These are phyloP conservation scores for Ophiosphaerella herpotricha DNA, from an alignment of 2,329 filamentous ascomycete species.

Conservation along the genomic window DNA sequence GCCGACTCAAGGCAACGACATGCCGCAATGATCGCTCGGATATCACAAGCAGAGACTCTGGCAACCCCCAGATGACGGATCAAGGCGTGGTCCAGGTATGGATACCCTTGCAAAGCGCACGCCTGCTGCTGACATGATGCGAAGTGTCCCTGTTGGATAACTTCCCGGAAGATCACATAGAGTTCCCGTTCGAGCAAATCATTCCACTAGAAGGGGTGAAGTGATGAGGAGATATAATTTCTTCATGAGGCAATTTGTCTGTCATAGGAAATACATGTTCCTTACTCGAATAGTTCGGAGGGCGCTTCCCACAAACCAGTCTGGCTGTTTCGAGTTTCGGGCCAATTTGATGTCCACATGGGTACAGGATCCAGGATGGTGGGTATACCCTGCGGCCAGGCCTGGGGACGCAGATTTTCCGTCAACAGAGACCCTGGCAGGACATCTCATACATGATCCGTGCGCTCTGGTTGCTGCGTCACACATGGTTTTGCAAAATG, in stretches of 20 bases:
- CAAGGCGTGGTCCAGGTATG: conserved; percentile 26
- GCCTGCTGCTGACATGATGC: conserved; percentile 30
- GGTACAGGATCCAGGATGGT: conserved; percentile 33
- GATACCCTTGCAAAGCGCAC: conserved; percentile 34
- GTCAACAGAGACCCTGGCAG: conserved; percentile 32
- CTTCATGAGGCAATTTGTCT: neutral
- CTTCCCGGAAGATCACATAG: conserved; percentile 44
- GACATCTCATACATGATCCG: conserved; percentile 24
- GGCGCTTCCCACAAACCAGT: neutral
- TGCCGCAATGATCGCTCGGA: conserved; percentile 36
- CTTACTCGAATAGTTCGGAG: too few relatives aligned
- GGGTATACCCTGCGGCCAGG: conserved; percentile 30
- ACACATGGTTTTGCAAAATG: neutral
- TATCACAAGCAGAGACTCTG: conserved; percentile 24
- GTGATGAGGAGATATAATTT: too few relatives aligned
- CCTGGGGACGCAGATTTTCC: conserved; percentile 35
- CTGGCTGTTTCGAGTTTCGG: conserved; percentile 22
- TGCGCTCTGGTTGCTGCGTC: conserved; percentile 9
- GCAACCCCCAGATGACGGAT: conserved; percentile 28
- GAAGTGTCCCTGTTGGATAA: conserved; percentile 19
- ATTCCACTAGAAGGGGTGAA: conserved; percentile 18
- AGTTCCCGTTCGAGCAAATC: conserved; percentile 30
- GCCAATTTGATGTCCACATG: conserved; percentile 29
- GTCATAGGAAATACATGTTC: too few relatives aligned
- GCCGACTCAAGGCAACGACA: conserved; percentile 26